These are phyloP conservation scores for Colletotrichum aenigma DNA, from an alignment of 2,329 filamentous ascomycete genomes.

Conservation along the genomic window DNA sequence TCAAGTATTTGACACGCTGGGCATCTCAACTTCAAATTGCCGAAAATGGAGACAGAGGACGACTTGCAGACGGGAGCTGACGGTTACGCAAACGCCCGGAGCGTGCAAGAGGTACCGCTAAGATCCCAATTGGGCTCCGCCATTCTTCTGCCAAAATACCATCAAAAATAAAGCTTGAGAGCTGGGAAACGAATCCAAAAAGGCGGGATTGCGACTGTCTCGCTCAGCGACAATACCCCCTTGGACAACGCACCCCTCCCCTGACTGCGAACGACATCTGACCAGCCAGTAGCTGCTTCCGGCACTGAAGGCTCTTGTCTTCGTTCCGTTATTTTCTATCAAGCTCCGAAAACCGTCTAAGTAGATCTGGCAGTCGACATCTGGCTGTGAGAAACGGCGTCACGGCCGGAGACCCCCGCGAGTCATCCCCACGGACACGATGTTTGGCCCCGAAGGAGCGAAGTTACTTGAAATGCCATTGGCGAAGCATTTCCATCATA, in stretches of 20 bases:
- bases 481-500: not conserved
- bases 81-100: constrained; percentile 4
- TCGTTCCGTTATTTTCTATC: not conserved
- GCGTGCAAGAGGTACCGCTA: not conserved
- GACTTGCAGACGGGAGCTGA: not conserved
- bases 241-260: not conserved
- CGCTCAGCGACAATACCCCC: constrained; percentile 6
- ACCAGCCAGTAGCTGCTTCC: not conserved
- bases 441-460: not conserved
- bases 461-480: not conserved
- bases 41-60: not conserved
- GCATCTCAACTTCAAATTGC: constrained; percentile 5
- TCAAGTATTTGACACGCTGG: not conserved
- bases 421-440: not conserved
- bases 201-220: constrained; percentile 15
- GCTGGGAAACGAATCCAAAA: constrained; percentile 11
- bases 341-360: not conserved
- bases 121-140: constrained; percentile 12
- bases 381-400: not conserved
- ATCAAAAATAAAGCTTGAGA: constrained; percentile 10
- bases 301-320: not conserved
- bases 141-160: constrained; percentile 1
- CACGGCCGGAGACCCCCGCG: not conserved
- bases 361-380: not conserved
- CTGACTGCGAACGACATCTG: not conserved